phyloP scores from a whole-genome alignment of 805 yeast genomes.

The Teunomyces atbi region DNA sequence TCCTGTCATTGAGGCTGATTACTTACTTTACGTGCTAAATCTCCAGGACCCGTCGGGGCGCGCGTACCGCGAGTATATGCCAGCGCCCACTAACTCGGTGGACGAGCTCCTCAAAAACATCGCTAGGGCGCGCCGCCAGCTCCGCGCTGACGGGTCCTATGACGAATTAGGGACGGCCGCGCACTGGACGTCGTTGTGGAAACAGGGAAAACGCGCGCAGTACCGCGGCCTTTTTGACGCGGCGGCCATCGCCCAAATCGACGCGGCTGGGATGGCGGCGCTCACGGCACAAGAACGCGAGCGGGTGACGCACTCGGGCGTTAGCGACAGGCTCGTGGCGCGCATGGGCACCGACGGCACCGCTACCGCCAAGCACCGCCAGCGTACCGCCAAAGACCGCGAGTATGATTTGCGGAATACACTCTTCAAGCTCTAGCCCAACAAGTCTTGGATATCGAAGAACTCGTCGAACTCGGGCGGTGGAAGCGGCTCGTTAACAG shows the following conservation, averaged over 20 bases:
- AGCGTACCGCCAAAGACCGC: conserved; percentile 44
- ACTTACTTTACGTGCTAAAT: conserved; percentile 71
- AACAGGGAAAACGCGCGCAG: conserved; percentile 47
- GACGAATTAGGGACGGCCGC: conserved; percentile 63
- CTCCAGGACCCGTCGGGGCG: conserved; percentile 50
- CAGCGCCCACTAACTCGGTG: conserved; percentile 71
- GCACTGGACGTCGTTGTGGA: conserved; percentile 61
- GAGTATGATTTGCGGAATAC: conserved; percentile 38
- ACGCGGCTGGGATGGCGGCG: conserved; percentile 21
- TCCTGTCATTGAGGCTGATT: conserved; percentile 85
- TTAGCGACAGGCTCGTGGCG: conserved; percentile 26
- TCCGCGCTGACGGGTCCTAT: conserved; percentile 31
- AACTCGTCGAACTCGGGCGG: conserved; percentile 10
- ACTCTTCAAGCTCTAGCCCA: conserved; percentile 27
- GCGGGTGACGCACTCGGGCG: conserved; percentile 26
- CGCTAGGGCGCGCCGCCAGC: conserved; percentile 38
- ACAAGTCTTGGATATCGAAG: conserved; percentile 13
- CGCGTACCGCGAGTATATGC: conserved; percentile 45
- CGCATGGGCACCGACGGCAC: conserved; percentile 43
- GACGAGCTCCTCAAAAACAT: conserved; percentile 52
- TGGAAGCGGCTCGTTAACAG: conserved; percentile 3
- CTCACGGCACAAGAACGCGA: conserved; percentile 27
- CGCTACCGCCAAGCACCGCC: conserved; percentile 31
- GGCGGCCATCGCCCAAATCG: conserved; percentile 30
- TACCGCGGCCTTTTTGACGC: conserved; percentile 37